phyloP scores from a whole-genome alignment of 768 basidiomycete species.

The Xerocomellus amylosporus region DNA sequence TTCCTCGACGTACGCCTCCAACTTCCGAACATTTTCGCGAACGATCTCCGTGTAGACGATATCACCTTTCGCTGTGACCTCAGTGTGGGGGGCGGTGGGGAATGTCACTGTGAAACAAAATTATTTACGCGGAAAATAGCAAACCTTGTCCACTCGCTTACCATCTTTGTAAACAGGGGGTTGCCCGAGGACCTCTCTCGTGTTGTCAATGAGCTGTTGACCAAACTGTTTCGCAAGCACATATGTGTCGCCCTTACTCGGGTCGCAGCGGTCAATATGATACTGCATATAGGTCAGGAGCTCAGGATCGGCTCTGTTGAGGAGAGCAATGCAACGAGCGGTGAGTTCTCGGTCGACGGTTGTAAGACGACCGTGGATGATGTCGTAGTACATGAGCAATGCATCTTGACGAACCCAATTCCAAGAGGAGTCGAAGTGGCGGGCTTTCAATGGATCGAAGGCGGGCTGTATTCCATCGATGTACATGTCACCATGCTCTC shows the following conservation, averaged over 20 bases:
- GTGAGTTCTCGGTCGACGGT: slow-evolving; percentile 96
- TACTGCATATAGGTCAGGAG: slow-evolving; percentile 95
- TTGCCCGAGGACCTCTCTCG: slow-evolving; percentile 73
- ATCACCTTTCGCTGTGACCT: slow-evolving; percentile 90
- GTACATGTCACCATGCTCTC: slow-evolving; percentile 93
- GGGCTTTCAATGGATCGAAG: slow-evolving; percentile 94
- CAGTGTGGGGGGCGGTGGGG: slow-evolving; percentile 95
- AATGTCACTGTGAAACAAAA: slow-evolving; percentile 69
- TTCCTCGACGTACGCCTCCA: slow-evolving; percentile 96
- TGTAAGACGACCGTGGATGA: slow-evolving; percentile 91
- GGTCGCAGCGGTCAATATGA: slow-evolving; percentile 80
- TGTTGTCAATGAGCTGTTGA: slow-evolving; percentile 93
- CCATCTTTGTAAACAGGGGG: slow-evolving; percentile 96
- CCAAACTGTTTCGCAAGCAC: slow-evolving; percentile 96
- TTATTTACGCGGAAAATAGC: not conserved
- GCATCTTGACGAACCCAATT: slow-evolving; percentile 99
- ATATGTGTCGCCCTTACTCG: slow-evolving; percentile 86
- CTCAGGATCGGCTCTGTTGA: slow-evolving; percentile 94
- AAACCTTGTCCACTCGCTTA: slow-evolving; percentile 37
- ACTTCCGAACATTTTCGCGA: slow-evolving; percentile 93
- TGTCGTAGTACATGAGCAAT: slow-evolving; percentile 95
- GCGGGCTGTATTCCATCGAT: slow-evolving; percentile 92
- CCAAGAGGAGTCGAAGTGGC: slow-evolving; percentile 98
- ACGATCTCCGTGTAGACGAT: slow-evolving; percentile 94
- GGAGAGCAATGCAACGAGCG: slow-evolving; percentile 93